A percentile compares a stretch with the other conserved stretches of the same genome.
Evolutionary conservation across 208 protist species (phyloP).

Genomic region (Leishmania aethiopica): DNA sequence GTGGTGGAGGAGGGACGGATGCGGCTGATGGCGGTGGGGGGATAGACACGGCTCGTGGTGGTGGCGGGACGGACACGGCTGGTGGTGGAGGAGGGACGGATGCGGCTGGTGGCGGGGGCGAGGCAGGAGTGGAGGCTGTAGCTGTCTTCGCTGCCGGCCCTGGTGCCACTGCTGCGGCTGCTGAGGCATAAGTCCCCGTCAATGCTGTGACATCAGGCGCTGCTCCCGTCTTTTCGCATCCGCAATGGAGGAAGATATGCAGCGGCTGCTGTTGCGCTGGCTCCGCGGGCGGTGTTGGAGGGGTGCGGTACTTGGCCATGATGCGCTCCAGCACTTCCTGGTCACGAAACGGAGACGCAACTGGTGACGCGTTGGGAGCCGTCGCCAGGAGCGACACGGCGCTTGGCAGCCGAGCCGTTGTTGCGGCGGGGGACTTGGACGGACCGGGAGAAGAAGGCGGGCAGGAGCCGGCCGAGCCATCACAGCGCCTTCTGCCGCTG

Average conservation of each 20-base stretch:
- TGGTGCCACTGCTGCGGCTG: neutral
- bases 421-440: neutral
- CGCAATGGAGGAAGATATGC: constrained; percentile 46
- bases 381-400: constrained; percentile 10
- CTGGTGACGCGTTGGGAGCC: neutral
- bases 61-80: neutral
- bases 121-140: neutral
- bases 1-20: neutral
- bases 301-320: constrained; percentile 26
- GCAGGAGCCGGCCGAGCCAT: neutral
- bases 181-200: neutral
- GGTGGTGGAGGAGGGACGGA: neutral
- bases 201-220: neutral
- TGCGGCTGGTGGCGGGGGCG: neutral
- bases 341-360: constrained; percentile 36
- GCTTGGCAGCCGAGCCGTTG: constrained; percentile 1
- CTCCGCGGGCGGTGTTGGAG: constrained; percentile 5
- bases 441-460: neutral
- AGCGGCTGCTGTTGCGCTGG: constrained; percentile 16
- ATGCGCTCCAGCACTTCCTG: constrained; percentile 46
- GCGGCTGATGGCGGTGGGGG: neutral
- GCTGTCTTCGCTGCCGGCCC: neutral
- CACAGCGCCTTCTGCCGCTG: neutral
- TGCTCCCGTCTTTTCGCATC: constrained; percentile 1
- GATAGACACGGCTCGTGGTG: neutral